Evolutionary conservation across 345 rosid genomes (phyloP).

Genomic region (Moringa oleifera): DNA sequence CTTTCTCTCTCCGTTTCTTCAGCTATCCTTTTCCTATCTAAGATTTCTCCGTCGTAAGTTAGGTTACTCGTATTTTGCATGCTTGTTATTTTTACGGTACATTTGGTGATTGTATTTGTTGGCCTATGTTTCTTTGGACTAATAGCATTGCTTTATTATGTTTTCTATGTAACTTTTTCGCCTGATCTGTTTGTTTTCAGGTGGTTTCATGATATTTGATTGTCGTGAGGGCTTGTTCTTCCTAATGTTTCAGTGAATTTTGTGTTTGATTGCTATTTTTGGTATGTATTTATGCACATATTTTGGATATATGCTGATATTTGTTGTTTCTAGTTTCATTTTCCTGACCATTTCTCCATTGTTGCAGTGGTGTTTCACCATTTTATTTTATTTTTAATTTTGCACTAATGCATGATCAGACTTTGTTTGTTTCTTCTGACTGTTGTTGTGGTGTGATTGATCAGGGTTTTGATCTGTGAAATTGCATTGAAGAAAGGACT

Average conservation of each 20-base stretch:
- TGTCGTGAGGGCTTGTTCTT: background rate
- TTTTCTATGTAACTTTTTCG: background rate
- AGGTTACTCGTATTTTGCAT: slow-evolving; percentile 8
- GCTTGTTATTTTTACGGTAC: background rate
- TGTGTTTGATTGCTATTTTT: background rate
- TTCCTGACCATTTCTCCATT: background rate
- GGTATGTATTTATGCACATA: too few species aligned
- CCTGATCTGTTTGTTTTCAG: background rate
- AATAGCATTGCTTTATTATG: background rate
- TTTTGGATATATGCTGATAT: background rate
- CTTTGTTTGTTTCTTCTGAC: background rate
- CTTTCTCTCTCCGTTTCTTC: slow-evolving; percentile 9
- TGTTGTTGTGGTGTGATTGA: background rate
- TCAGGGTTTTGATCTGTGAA: background rate
- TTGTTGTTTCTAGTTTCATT: too few species aligned
- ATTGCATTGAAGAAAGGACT: background rate
- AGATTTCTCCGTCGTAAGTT: slow-evolving; percentile 17
- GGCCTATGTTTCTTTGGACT: too few species aligned
- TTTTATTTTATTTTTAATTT: too few species aligned
- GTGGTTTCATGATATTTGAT: background rate
- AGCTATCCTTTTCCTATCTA: background rate
- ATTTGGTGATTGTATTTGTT: background rate
- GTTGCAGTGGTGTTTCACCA: background rate
- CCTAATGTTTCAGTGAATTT: background rate
- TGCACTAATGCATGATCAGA: background rate